Evolutionary conservation across 257 asterid genomes (phyloP).

Genomic region (Henckelia pumila): DNA sequence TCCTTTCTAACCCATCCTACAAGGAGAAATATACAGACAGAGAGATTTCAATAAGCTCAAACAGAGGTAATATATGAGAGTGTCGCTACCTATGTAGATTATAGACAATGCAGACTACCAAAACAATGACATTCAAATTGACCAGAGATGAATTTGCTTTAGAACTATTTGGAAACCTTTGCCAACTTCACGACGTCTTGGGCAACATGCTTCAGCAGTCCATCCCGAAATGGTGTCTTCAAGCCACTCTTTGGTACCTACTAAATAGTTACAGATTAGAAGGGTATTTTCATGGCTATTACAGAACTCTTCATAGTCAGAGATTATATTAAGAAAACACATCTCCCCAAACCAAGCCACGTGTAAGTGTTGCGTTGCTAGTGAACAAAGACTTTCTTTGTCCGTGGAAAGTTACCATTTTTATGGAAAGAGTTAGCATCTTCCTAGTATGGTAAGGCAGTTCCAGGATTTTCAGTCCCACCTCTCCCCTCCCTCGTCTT

Average conservation of each 20-base stretch:
- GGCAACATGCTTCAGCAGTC: slow-evolving; percentile 92
- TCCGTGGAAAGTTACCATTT: neutral
- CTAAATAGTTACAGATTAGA: slow-evolving; percentile 27
- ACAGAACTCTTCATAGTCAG: slow-evolving; percentile 7
- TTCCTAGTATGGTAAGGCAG: neutral
- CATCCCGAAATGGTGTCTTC: slow-evolving; percentile 96
- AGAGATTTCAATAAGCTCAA: neutral
- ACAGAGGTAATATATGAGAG: neutral
- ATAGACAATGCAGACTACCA: neutral
- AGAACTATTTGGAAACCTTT: slow-evolving; percentile 35
- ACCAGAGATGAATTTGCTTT: neutral
- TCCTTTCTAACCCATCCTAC: slow-evolving; percentile 94
- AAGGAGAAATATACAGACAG: slow-evolving; percentile 15
- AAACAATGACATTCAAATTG: neutral
- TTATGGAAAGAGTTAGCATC: neutral
- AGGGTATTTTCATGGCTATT: slow-evolving; percentile 4
- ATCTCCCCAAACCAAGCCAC: neutral
- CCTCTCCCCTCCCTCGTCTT: neutral
- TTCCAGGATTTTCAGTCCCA: neutral
- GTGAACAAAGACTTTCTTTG: neutral
- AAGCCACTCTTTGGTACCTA: slow-evolving; percentile 83
- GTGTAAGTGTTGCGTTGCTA: neutral
- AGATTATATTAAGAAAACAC: neutral
- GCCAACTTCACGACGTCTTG: slow-evolving; percentile 86
- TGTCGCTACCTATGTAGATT: slow-evolving; percentile 9